Evolutionary conservation across 2,329 filamentous ascomycete genomes (phyloP).

Genomic region (Tetracladium maxilliforme): DNA sequence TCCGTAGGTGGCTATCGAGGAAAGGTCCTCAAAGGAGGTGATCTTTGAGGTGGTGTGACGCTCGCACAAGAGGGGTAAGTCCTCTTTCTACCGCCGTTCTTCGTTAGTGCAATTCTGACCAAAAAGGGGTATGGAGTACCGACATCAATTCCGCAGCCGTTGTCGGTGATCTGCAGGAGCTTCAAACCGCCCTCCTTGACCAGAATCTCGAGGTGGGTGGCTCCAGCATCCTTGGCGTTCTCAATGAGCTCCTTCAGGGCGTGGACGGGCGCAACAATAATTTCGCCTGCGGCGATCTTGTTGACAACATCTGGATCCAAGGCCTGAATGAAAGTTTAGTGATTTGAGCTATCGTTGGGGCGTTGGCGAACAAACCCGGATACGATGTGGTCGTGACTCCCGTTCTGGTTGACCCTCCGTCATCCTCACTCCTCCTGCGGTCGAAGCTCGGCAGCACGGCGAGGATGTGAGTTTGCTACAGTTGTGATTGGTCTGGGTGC

Average conservation of each 20-base stretch:
- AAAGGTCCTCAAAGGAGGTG: conserved; percentile 82
- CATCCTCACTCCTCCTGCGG: too few relatives aligned
- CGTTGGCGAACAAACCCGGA: too few relatives aligned
- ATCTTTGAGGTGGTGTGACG: conserved; percentile 95
- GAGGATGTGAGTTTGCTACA: too few relatives aligned
- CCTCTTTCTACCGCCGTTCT: conserved; percentile 52
- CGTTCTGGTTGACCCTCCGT: too few relatives aligned
- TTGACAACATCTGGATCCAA: conserved; percentile 89
- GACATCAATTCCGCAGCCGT: conserved; percentile 89
- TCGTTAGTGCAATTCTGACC: conserved; percentile 3
- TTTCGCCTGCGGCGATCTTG: conserved; percentile 96
- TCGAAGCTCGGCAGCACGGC: too few relatives aligned
- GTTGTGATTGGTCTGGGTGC: too few relatives aligned
- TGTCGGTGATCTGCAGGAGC: conserved; percentile 91
- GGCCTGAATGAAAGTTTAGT: conserved; percentile 39
- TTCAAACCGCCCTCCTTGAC: conserved; percentile 94
- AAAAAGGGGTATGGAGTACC: conserved; percentile 12
- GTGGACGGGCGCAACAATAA: conserved; percentile 93
- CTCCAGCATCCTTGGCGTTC: conserved; percentile 94
- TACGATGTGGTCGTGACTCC: conserved; percentile 25
- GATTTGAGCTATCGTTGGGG: too few relatives aligned
- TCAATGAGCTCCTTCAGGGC: conserved; percentile 94
- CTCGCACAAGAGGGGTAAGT: conserved; percentile 83
- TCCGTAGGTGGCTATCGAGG: conserved; percentile 87
- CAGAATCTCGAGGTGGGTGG: conserved; percentile 77